Percentiles rank a stretch among this genome's conserved stretches.
Conservation (phyloP, 139 green algal genomes). For the Chlamydomonas incerta region DNA sequence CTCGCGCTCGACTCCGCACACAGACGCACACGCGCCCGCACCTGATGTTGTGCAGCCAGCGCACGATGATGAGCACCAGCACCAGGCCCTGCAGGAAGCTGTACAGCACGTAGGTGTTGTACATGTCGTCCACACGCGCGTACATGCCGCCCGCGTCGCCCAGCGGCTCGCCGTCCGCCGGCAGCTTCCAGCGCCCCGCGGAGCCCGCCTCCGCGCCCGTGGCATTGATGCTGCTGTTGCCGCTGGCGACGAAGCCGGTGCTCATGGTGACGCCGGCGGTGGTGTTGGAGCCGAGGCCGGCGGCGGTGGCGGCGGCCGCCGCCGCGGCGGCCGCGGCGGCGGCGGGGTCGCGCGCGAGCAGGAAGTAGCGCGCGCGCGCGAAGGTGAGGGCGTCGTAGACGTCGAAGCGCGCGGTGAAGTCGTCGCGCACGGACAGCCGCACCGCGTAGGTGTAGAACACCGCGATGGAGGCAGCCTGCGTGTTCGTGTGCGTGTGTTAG, state of each 20-base stretch:
- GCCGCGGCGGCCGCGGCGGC: background rate
- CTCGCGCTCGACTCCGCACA: too few relatives aligned
- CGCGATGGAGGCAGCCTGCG: background rate
- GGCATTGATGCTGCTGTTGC: background rate
- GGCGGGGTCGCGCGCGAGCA: background rate
- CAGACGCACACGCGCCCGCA: background rate
- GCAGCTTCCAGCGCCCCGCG: constrained; percentile 33
- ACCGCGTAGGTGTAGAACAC: constrained; percentile 38
- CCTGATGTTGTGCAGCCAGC: background rate
- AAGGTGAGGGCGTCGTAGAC: constrained; percentile 37
- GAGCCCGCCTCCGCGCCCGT: constrained; percentile 28
- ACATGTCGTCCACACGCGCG: constrained; percentile 19
- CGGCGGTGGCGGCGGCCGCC: background rate
- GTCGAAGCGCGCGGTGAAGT: constrained; percentile 14
- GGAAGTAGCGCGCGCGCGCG: constrained; percentile 16
- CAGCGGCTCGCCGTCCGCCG: constrained; percentile 6
- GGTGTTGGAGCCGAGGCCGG: background rate
- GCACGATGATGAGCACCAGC: background rate
- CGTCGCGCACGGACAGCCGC: background rate
- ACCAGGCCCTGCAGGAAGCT: background rate
- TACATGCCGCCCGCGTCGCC: constrained; percentile 17
- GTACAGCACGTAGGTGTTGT: constrained; percentile 34
- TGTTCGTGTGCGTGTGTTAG: too few relatives aligned
- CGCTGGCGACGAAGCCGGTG: background rate
- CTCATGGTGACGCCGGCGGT: background rate